phyloP scores from a whole-genome alignment of 805 yeast genomes.

The Lachancea cidri region DNA sequence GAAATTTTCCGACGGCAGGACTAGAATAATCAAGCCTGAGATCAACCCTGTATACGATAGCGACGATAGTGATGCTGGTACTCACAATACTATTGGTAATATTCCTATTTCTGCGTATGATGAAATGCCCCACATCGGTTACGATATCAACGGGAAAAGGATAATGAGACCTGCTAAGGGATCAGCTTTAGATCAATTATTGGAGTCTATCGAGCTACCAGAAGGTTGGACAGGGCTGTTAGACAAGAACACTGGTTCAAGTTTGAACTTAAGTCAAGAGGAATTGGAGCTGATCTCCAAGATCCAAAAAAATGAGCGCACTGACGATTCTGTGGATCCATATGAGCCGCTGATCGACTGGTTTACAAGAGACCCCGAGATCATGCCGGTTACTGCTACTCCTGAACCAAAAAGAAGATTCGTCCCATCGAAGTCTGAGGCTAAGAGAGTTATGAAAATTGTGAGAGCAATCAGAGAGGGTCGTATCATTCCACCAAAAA shows the following conservation, averaged over 20 bases:
- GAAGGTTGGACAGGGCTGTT: slow-evolving; percentile 98
- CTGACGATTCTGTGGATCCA: slow-evolving; percentile 76
- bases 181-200: slow-evolving; percentile 82
- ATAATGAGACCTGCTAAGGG: slow-evolving; percentile 99
- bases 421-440: slow-evolving; percentile 95
- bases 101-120: slow-evolving; percentile 91
- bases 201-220: slow-evolving; percentile 90
- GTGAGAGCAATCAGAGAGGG: slow-evolving; percentile 97
- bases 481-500: slow-evolving; percentile 72
- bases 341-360: slow-evolving; percentile 94
- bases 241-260: slow-evolving; percentile 82
- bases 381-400: slow-evolving; percentile 86
- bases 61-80: slow-evolving; percentile 84
- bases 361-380: slow-evolving; percentile 81
- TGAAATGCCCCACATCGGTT: slow-evolving; percentile 95
- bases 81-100: slow-evolving; percentile 87
- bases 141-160: slow-evolving; percentile 94
- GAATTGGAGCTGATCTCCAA: slow-evolving; percentile 85
- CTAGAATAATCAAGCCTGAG: slow-evolving; percentile 78
- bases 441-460: slow-evolving; percentile 91
- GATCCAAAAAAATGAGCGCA: slow-evolving; percentile 77
- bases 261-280: slow-evolving; percentile 76
- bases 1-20: slow-evolving; percentile 70
- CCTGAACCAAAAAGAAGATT: slow-evolving; percentile 98
- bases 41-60: slow-evolving; percentile 92